Evolutionary conservation across 2,329 filamentous ascomycete species (phyloP).

Genomic region (Diaporthe citrichinensis): DNA sequence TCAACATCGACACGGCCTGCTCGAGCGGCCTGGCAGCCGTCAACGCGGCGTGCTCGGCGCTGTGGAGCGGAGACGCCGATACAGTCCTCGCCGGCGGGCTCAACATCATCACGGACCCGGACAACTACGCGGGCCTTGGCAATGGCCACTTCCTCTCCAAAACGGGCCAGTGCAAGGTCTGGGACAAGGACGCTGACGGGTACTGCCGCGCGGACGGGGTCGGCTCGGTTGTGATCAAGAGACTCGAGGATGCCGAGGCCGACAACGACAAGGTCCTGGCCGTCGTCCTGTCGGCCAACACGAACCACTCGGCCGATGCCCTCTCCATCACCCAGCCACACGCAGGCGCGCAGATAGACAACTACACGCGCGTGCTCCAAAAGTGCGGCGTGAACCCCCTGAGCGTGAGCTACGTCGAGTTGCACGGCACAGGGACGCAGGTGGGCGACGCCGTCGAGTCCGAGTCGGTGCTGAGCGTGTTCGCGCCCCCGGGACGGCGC

Average conservation of each 20-base stretch:
- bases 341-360: constrained; percentile 70
- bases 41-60: constrained; percentile 72
- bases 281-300: constrained; percentile 73
- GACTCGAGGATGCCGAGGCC: constrained; percentile 58
- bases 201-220: constrained; percentile 68
- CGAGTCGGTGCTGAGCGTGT: constrained; percentile 71
- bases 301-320: constrained; percentile 80
- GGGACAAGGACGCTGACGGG: constrained; percentile 73
- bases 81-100: constrained; percentile 76
- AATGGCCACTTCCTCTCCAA: constrained; percentile 74
- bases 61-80: constrained; percentile 76
- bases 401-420: constrained; percentile 75
- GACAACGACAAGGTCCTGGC: constrained; percentile 78
- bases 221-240: constrained; percentile 64
- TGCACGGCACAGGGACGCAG: constrained; percentile 80
- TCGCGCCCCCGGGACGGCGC: constrained; percentile 65
- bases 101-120: constrained; percentile 76
- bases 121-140: constrained; percentile 75
- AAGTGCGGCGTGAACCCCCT: constrained; percentile 61
- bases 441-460: constrained; percentile 77
- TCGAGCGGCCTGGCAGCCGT: constrained; percentile 55
- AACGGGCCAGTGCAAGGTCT: constrained; percentile 60
- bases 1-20: constrained; percentile 54
- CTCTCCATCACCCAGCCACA: constrained; percentile 81
- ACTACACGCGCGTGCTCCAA: constrained; percentile 71